A percentile compares a stretch with the other conserved stretches of the same genome.
These are phyloP conservation scores for Ascosphaera acerosa DNA, from an alignment of 2,329 filamentous ascomycete species.

Conservation along the genomic window DNA sequence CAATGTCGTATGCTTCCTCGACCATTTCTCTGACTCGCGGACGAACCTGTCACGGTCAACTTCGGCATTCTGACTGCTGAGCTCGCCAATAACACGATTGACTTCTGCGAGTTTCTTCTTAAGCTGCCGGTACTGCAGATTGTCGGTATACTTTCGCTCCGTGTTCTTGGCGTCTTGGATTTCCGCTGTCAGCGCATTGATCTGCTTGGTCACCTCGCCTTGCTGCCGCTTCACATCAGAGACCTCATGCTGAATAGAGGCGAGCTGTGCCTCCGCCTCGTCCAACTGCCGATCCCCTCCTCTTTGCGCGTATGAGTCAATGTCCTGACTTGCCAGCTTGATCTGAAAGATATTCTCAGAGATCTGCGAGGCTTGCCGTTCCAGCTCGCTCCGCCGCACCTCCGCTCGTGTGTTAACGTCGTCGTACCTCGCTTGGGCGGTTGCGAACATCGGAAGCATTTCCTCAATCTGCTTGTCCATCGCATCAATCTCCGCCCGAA, in stretches of 20 bases:
- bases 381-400: conserved; percentile 44
- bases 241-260: conserved; percentile 40
- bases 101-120: conserved; percentile 42
- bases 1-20: conserved; percentile 41
- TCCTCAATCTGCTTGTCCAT: conserved; percentile 47
- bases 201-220: conserved; percentile 36
- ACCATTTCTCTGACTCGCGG: conserved; percentile 39
- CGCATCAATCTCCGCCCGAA: conserved; percentile 41
- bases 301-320: conserved; percentile 51
- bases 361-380: conserved; percentile 44
- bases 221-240: conserved; percentile 41
- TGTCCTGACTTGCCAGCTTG: conserved; percentile 47
- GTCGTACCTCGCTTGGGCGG: conserved; percentile 50
- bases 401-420: conserved; percentile 49
- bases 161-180: conserved; percentile 57
- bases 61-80: conserved; percentile 56
- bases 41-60: conserved; percentile 57
- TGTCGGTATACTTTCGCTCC: conserved; percentile 71
- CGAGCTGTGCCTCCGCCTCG: conserved; percentile 42
- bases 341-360: conserved; percentile 54
- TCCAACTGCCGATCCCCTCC: conserved; percentile 49
- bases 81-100: conserved; percentile 40
- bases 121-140: conserved; percentile 61
- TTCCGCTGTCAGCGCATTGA: conserved; percentile 54
- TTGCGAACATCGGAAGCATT: conserved; percentile 50